Evolutionary conservation across 2,329 filamentous ascomycete genomes (phyloP), one percentile per base, ranked within the genome.

Genomic region (Xylaria sp.): DNA sequence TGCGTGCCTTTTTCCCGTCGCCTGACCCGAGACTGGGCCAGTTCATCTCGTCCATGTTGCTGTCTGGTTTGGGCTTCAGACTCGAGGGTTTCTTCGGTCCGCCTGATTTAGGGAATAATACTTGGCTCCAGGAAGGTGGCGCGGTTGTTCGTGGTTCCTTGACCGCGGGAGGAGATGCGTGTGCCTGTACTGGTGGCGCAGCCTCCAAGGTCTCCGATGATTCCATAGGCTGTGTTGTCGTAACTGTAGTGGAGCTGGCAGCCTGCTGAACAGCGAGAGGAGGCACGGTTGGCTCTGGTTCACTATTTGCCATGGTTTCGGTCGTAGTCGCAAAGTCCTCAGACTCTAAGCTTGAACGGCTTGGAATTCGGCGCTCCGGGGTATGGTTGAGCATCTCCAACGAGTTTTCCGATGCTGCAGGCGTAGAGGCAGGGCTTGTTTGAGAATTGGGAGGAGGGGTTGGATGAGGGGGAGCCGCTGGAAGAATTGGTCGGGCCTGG

Each of bases 111-210:
- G 28, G 25, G 39, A 69, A 39, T 6, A 69, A 39, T 6, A 69
- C 5, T 15, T 69, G 63, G 46, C 66, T 69, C 66, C 66, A 69
- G 2, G 57, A 28, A 12, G 51, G 63, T 3, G 41, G 63, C 12
- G 37, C 37, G 3, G 44, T n/a, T 18, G 34, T 44, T n/a, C n/a
- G 25, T 12, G 3, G 5, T 8, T 51, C 50, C 5, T n/a, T 25
- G 18, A 50, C 20, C n/a, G 13, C 25, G 2, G 10, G 34, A 1
- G 34, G 7, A 10, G 64, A 8, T 44, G 23, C 15, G n/a, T 50
- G 5, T 23, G 57, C 34, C 8, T 31, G 23, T 44, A 37, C 31
- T 37, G 3, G 39, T 9, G 46, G 54, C 0, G 44, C 10, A 18
- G 44, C 3, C 48, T 52, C 2, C 15, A 23, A 9, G 13, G 13